Base-by-base conservation (phyloP, 108 stramenopile genomes). In the Stephanodiscus triporus region DNA sequence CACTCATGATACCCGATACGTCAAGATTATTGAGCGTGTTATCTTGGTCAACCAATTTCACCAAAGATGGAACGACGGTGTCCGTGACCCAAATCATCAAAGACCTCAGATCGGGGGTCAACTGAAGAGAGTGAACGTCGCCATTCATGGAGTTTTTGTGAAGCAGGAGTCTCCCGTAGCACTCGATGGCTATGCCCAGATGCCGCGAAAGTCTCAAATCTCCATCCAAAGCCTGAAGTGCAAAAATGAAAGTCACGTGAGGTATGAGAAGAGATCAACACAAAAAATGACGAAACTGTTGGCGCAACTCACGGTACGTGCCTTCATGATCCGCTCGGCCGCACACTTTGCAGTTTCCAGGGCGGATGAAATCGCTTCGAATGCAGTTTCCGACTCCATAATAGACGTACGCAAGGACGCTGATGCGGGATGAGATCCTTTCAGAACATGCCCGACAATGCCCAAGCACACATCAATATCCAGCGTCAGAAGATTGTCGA, bases 21-120 rank as follows among this genome's bases (percentile, higher is more conserved):
- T 91, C 82, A 26, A 89, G 78, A 45, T 88, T 66, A 30, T 76
- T 75, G 14, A 91, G 77, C 19, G 80, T 54, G 58, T 73, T 75
- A 24, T 74, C 75, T 24, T 66, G 63, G 27, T 19, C 32, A 37
- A 50, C 53, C 36, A 74, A 42, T 62, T 78, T 81, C 9, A 71
- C 30, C 9, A 95, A 58, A 10, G 80, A 82, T 10, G 89, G 89
- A 47, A 90, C 36, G 23, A 90, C 83, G 23, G 75, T 76, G 7
- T 84, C 63, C 9, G 87, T 84, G 11, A 89, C 77, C 93, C 93
- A 95, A 17, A 65, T 63, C 8, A 95, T 61, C 16, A 92, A 75
- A 17, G 65, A 30, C 42, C 63, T 67, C 4, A 78, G 74, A 68
- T 76, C 66, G 57, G 29, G 66, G 38, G 60, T 82, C 40, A 83